These are phyloP conservation scores for Rhododendron simsii DNA, from an alignment of 148 eudicot genomes.

Conservation along the genomic window DNA sequence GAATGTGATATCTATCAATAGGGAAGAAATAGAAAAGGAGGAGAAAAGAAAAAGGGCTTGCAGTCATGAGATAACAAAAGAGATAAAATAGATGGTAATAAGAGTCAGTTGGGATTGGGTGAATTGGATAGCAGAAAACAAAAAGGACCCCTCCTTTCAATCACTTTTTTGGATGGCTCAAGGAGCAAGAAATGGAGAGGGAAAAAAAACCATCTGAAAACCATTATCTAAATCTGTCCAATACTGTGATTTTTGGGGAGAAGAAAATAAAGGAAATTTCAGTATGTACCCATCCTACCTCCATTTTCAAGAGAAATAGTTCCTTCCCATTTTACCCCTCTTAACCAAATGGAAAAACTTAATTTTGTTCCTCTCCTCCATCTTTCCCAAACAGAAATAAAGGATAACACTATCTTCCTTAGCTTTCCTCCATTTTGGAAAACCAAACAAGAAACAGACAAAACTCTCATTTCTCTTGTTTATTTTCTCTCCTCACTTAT, in stretches of 20 bases:
- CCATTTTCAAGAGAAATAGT: not conserved
- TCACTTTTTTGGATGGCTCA: not conserved
- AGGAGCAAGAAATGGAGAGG: not conserved
- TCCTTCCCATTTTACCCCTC: not conserved
- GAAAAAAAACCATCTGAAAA: not conserved
- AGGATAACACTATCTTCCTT: not conserved
- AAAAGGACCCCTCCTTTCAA: not conserved
- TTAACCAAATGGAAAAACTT: not conserved
- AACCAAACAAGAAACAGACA: not conserved
- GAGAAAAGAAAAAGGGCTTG: not conserved
- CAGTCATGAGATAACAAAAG: not conserved
- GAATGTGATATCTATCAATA: not conserved
- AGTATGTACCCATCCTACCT: not conserved
- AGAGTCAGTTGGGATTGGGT: not conserved
- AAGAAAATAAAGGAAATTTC: not conserved
- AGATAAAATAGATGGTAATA: not conserved
- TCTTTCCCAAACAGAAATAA: not conserved
- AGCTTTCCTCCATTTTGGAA: not conserved
- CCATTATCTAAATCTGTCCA: not conserved
- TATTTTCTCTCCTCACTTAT: not conserved
- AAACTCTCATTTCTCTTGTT: not conserved
- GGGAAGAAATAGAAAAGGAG: not conserved
- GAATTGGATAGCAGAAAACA: not conserved
- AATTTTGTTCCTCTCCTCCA: not conserved
- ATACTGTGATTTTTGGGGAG: not conserved